A percentile compares a stretch with the other conserved stretches of the same genome.
phyloP scores from a whole-genome alignment of 2,329 filamentous ascomycete species.

The Coniella lustricola region DNA sequence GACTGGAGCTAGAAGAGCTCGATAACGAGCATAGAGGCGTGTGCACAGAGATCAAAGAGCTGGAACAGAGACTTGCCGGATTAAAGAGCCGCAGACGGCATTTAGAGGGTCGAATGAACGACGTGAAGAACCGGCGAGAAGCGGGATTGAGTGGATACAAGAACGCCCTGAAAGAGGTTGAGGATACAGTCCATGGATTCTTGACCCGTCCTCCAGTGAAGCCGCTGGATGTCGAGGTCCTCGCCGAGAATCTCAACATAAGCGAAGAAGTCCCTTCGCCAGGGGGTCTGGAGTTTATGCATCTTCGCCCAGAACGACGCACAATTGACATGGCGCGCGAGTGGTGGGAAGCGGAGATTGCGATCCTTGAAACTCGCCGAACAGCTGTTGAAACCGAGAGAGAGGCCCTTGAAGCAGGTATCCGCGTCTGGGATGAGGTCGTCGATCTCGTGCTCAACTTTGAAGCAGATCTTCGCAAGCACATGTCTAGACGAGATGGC shows the following conservation, averaged over 20 bases:
- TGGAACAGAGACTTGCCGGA: slow-evolving; percentile 56
- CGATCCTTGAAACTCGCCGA: slow-evolving; percentile 47
- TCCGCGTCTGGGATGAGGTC: slow-evolving; percentile 57
- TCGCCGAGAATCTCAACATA: slow-evolving; percentile 18
- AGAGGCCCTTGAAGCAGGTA: slow-evolving; percentile 60
- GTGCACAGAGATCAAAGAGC: slow-evolving; percentile 55
- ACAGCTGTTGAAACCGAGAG: slow-evolving; percentile 53
- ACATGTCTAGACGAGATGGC: slow-evolving; percentile 37
- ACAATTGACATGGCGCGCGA: slow-evolving; percentile 64
- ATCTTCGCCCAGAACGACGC: slow-evolving; percentile 55
- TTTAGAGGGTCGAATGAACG: slow-evolving; percentile 52
- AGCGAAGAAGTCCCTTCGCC: slow-evolving; percentile 25
- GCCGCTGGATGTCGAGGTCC: slow-evolving; percentile 42
- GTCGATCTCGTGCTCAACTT: slow-evolving; percentile 55
- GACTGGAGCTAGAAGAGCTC: slow-evolving; percentile 53
- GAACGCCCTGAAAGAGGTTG: slow-evolving; percentile 58
- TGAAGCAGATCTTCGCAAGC: slow-evolving; percentile 53
- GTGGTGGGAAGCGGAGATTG: slow-evolving; percentile 62
- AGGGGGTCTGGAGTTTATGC: slow-evolving; percentile 47
- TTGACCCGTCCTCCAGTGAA: slow-evolving; percentile 50
- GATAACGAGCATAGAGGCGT: slow-evolving; percentile 46
- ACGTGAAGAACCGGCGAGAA: slow-evolving; percentile 59
- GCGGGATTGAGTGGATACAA: slow-evolving; percentile 67
- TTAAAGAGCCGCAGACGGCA: slow-evolving; percentile 55
- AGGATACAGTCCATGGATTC: slow-evolving; percentile 53